Base-by-base conservation (phyloP, 768 basidiomycete species). In the Termitomyces sp. region DNA sequence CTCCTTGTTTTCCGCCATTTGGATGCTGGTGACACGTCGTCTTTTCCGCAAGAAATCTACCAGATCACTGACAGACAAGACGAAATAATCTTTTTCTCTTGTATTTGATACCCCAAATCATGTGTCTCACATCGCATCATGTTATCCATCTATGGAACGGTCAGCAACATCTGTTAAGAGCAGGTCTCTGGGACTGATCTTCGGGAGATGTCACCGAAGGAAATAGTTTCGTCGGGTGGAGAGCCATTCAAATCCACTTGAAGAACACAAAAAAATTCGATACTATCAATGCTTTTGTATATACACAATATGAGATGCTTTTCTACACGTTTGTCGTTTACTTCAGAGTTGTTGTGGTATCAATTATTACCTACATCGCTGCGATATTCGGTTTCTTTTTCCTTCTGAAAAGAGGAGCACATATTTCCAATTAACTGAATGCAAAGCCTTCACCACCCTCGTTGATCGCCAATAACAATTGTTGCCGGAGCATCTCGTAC, bases 361-460 rank as follows among this genome's bases (percentile, higher is more conserved):
- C 54, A 46, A 18, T 52, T 35, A 56, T 46, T 52, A 52, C 52
- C 53, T 29, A 31, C 52, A 54, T 47, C 47, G 22, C 48, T 55
- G 56, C 52, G 49, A 48, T 45, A 54, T 42, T 49, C 57, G 15
- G 36, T 27, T 53, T 50, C 20, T 44, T 42, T 10, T 10, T 45
- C 16, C 12, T 42, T 18, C n/a, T 29, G 18, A 7, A 44, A 18
- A 29, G n/a, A n/a, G n/a, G 13, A 18, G 39, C 56, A 32, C 35
- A 64, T 46, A 65, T 84, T 3, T 52, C 25, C 36, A 27, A 56
- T 64, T 69, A 78, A 60, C 76, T 78, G 69, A 95, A 95, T 50
- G 92, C 96, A 69, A 98, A 98, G 41, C 93, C 93, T 75, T 95
- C 93, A 20, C 91, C 92, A 48, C 94, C 95, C 70, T 98, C 97